Percentiles rank a stretch among this genome's conserved stretches.
phyloP scores from a whole-genome alignment of 371 early-diverging fungal genomes.

The Lichtheimia corymbifera region DNA sequence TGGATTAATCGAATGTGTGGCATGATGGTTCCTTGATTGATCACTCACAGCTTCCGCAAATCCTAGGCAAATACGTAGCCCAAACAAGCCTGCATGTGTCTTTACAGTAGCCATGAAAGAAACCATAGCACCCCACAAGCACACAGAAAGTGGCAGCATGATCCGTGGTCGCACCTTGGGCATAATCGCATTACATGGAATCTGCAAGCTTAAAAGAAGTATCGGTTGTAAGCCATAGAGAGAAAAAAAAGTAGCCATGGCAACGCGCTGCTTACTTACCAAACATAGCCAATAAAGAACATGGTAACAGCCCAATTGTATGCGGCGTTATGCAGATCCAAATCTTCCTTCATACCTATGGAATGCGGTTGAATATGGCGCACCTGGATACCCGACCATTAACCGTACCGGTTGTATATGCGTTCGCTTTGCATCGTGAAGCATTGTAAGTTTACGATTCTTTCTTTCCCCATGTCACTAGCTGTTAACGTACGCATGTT shows the following conservation, averaged over 20 bases:
- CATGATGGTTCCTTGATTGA: too few relatives aligned
- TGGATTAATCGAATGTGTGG: neutral
- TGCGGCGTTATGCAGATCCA: constrained; percentile 41
- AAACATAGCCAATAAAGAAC: constrained; percentile 25
- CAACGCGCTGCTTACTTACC: neutral
- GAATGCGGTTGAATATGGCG: too few relatives aligned
- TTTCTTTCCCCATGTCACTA: neutral
- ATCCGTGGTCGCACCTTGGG: constrained; percentile 53
- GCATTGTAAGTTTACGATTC: too few relatives aligned
- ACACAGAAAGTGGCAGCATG: constrained; percentile 61
- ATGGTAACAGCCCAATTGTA: constrained; percentile 62
- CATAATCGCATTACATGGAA: constrained; percentile 53
- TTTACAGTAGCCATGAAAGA: constrained; percentile 57
- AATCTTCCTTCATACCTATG: constrained; percentile 38
- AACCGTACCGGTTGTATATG: constrained; percentile 40
- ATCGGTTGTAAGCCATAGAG: neutral
- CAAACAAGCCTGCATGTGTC: constrained; percentile 47
- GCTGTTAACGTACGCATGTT: constrained; percentile 63
- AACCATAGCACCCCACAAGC: constrained; percentile 66
- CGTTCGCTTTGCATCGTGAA: constrained; percentile 29
- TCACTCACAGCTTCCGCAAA: constrained; percentile 50
- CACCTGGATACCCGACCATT: too few relatives aligned
- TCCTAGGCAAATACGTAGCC: constrained; percentile 70
- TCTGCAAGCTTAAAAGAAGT: constrained; percentile 27
- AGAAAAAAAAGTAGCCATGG: neutral